These are phyloP conservation scores for Vanrija humicola DNA, from an alignment of 1,284 basidiomycete species.

Conservation along the genomic window DNA sequence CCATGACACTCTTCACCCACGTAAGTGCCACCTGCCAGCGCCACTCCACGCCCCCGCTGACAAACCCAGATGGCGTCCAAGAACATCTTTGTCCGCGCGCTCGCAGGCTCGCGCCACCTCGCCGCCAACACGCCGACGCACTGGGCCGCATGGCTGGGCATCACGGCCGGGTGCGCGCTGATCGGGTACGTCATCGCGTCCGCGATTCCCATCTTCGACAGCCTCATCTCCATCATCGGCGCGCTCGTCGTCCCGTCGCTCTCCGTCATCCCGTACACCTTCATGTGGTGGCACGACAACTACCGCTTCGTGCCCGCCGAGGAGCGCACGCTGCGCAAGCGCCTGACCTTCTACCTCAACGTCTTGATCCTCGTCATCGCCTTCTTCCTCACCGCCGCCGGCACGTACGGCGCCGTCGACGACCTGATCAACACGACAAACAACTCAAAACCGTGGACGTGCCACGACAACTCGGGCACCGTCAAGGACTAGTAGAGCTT, in stretches of 20 bases:
- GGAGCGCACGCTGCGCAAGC: background rate
- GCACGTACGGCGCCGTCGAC: conserved; percentile 28
- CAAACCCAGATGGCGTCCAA: conserved; percentile 52
- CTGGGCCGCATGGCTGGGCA: conserved; percentile 55
- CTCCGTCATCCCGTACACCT: conserved; percentile 8
- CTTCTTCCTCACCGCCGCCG: conserved; percentile 19
- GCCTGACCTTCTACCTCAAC: background rate
- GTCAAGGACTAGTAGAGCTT: background rate
- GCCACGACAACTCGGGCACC: conserved; percentile 25
- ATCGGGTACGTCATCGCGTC: conserved; percentile 6
- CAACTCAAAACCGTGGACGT: conserved; percentile 25
- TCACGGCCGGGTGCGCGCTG: background rate
- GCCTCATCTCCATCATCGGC: conserved; percentile 21
- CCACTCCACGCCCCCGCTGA: background rate
- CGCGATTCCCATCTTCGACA: conserved; percentile 14
- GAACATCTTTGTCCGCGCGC: conserved; percentile 59
- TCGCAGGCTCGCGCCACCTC: conserved; percentile 57
- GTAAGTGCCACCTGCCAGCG: background rate
- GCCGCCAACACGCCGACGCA: conserved; percentile 58
- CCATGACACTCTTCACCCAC: background rate
- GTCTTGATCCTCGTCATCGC: conserved; percentile 17
- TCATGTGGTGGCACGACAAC: conserved; percentile 31
- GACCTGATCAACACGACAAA: conserved; percentile 20
- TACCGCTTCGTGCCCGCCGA: conserved; percentile 5
- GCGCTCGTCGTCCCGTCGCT: conserved; percentile 12